Percentiles rank a stretch among this genome's conserved stretches.
phyloP scores from a whole-genome alignment of 768 basidiomycete species.

The Nidularia pulvinata region DNA sequence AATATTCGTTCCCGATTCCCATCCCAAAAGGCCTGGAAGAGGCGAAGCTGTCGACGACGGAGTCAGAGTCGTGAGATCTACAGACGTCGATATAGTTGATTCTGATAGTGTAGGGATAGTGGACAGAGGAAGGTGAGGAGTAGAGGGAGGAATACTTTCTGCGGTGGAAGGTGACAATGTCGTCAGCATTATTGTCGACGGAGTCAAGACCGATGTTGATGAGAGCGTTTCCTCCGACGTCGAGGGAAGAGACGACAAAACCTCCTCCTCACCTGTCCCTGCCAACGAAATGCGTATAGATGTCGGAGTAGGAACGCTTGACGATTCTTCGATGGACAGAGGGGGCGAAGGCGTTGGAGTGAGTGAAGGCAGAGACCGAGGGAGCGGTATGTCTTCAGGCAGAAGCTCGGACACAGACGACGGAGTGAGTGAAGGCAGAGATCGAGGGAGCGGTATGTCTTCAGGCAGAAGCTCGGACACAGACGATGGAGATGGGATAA shows the following conservation, averaged over 20 bases:
- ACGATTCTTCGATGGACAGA: conserved; percentile 16
- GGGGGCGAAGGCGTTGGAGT: conserved; percentile 8
- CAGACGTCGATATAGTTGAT: conserved; percentile 30
- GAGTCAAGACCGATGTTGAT: conserved; percentile 23
- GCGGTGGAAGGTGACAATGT: conserved; percentile 15
- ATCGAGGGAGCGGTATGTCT: conserved; percentile 20
- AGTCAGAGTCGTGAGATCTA: conserved; percentile 42
- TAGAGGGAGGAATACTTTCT: conserved; percentile 20
- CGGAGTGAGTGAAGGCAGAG: conserved; percentile 14
- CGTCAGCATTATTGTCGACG: conserved; percentile 21
- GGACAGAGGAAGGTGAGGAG: conserved; percentile 7
- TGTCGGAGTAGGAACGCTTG: conserved; percentile 27
- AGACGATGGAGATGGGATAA: conserved; percentile 25
- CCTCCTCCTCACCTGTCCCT: conserved; percentile 6
- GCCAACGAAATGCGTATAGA: conserved; percentile 16
- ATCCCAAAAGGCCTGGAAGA: conserved; percentile 39
- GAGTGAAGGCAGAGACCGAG: conserved; percentile 10
- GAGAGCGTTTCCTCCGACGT: background rate
- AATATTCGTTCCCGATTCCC: conserved; percentile 63
- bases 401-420: conserved; percentile 20
- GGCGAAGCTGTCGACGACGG: conserved; percentile 27
- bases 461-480: conserved; percentile 22
- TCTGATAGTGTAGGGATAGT: conserved; percentile 21
- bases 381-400: conserved; percentile 22
- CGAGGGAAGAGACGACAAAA: conserved; percentile 8